These are phyloP conservation scores for Zelopaecilomyces penicillatus DNA, from an alignment of 2,329 filamentous ascomycete species.

Conservation along the genomic window DNA sequence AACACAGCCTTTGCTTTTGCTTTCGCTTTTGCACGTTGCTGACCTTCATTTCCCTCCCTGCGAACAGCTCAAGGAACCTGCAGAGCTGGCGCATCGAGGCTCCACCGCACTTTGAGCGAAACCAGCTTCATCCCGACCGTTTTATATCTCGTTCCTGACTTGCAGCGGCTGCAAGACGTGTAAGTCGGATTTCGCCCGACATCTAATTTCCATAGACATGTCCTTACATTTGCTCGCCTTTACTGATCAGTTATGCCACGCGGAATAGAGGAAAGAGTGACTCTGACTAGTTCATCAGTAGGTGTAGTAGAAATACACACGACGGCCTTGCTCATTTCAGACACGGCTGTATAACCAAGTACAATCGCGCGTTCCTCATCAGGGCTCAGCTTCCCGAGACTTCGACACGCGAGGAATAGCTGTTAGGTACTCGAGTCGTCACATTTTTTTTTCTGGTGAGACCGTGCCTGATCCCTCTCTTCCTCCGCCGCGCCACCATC, in stretches of 20 bases:
- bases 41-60: constrained; percentile 16
- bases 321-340: no score
- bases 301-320: no score
- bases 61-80: constrained; percentile 14
- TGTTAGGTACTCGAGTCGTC: neutral
- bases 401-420: neutral
- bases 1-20: neutral
- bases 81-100: constrained; percentile 8
- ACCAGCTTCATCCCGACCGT: constrained; percentile 12
- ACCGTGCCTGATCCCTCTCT: neutral
- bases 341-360: no score
- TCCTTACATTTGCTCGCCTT: constrained; percentile 3
- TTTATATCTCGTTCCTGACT: constrained; percentile 6
- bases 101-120: constrained; percentile 4
- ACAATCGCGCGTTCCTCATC: neutral
- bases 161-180: neutral
- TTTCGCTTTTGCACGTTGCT: constrained; percentile 6
- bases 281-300: no score
- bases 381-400: neutral
- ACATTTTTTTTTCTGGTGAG: neutral
- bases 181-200: constrained; percentile 7
- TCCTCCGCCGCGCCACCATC: neutral
- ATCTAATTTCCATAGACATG: constrained; percentile 9
- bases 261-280: no score
- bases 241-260: constrained; percentile 2